phyloP scores from a whole-genome alignment of 805 yeast species.

The Hanseniaspora lachancei region DNA sequence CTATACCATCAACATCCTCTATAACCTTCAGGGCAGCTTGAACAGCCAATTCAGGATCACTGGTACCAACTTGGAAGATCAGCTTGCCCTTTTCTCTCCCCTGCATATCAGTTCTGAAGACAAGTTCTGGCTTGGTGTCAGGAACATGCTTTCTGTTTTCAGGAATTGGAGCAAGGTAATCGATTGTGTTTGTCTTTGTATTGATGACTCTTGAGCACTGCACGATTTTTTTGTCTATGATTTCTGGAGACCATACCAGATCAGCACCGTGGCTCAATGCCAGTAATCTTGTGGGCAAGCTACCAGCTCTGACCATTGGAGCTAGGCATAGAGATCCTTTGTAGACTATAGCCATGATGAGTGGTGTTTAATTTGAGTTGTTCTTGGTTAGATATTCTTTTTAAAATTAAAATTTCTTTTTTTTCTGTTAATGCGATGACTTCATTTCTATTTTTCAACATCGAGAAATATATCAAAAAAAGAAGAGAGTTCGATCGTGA shows the following conservation, averaged over 20 bases:
- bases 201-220: conserved; percentile 57
- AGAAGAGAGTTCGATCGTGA: no score
- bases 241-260: conserved; percentile 91
- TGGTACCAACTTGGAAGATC: conserved; percentile 84
- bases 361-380: neutral
- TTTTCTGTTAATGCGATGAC: neutral
- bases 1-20: conserved; percentile 81
- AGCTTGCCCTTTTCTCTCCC: conserved; percentile 47
- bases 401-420: neutral
- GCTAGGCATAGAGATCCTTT: conserved; percentile 75
- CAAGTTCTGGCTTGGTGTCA: conserved; percentile 41
- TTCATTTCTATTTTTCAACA: no score
- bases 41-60: conserved; percentile 73
- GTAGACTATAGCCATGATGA: conserved; percentile 44
- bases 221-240: conserved; percentile 71
- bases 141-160: conserved; percentile 29
- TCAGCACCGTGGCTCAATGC: conserved; percentile 82
- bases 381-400: neutral
- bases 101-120: conserved; percentile 58
- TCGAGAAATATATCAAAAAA: no score
- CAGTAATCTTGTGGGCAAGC: conserved; percentile 73
- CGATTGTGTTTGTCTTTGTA: conserved; percentile 43
- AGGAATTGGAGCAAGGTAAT: conserved; percentile 33
- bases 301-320: conserved; percentile 96
- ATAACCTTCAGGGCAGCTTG: conserved; percentile 74